phyloP scores from a whole-genome alignment of 2,329 filamentous ascomycete genomes.

The Hymenoscyphus scutula region DNA sequence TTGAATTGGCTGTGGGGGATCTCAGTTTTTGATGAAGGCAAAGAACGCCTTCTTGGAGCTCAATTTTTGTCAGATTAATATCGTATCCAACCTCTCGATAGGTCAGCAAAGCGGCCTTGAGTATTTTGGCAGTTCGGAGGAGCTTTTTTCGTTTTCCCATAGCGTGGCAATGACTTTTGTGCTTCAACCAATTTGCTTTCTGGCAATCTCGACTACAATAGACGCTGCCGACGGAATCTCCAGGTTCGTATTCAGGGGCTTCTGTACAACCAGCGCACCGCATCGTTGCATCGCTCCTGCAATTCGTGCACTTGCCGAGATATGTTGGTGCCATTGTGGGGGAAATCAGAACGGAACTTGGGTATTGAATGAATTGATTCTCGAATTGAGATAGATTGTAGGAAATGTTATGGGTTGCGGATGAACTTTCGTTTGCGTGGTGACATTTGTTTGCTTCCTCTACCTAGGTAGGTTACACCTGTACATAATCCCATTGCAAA shows the following conservation, averaged over 20 bases:
- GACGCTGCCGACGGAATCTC: not conserved
- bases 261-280: not conserved
- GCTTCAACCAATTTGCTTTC: not conserved
- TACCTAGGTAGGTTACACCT: too few species aligned
- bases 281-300: not conserved
- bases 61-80: slow-evolving; percentile 2
- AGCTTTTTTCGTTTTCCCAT: slow-evolving; percentile 2
- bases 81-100: slow-evolving; percentile 4
- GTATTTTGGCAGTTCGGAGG: slow-evolving; percentile 4
- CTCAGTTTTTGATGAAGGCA: not conserved
- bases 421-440: not conserved
- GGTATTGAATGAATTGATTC: not conserved
- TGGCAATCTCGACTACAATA: not conserved
- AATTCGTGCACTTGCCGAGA: not conserved
- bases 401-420: not conserved
- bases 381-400: not conserved
- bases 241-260: not conserved
- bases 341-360: not conserved
- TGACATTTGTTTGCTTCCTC: not conserved
- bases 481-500: too few species aligned
- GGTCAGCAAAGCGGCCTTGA: not conserved
- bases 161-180: not conserved
- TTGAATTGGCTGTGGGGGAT: not conserved
- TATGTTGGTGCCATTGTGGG: not conserved
- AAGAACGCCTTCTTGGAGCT: slow-evolving; percentile 6